These are phyloP conservation scores for Balansia obtecta DNA, from an alignment of 2,329 filamentous ascomycete species.

Conservation along the genomic window DNA sequence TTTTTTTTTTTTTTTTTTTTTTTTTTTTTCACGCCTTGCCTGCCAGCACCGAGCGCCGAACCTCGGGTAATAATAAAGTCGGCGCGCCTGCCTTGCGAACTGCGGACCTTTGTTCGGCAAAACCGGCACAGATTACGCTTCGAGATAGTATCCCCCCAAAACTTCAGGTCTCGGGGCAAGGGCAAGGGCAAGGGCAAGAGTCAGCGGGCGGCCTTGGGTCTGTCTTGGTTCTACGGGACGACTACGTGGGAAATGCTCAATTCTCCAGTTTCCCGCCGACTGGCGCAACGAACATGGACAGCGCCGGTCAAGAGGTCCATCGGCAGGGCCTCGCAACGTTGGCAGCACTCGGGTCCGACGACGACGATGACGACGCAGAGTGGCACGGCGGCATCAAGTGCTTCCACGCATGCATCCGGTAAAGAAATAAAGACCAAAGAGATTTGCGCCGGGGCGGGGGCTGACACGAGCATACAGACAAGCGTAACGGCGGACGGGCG, in stretches of 20 bases:
- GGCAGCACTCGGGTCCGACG: constrained; percentile 1
- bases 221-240: background rate
- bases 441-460: background rate
- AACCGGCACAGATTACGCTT: too few species aligned
- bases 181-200: too few species aligned
- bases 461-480: background rate
- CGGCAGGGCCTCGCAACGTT: background rate
- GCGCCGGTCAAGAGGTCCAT: background rate
- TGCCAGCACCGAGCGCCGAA: background rate
- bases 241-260: background rate
- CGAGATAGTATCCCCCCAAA: background rate
- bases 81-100: too few species aligned
- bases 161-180: background rate
- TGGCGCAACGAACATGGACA: constrained; percentile 2
- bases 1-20: too few species aligned
- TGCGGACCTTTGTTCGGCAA: background rate
- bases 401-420: background rate
- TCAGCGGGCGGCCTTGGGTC: too few species aligned
- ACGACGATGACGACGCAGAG: background rate
- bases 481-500: background rate
- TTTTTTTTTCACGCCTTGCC: too few species aligned
- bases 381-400: background rate
- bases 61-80: background rate
- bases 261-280: background rate
- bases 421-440: background rate